Base-by-base conservation (phyloP, 208 protist species). In the Naegleria fowleri region DNA sequence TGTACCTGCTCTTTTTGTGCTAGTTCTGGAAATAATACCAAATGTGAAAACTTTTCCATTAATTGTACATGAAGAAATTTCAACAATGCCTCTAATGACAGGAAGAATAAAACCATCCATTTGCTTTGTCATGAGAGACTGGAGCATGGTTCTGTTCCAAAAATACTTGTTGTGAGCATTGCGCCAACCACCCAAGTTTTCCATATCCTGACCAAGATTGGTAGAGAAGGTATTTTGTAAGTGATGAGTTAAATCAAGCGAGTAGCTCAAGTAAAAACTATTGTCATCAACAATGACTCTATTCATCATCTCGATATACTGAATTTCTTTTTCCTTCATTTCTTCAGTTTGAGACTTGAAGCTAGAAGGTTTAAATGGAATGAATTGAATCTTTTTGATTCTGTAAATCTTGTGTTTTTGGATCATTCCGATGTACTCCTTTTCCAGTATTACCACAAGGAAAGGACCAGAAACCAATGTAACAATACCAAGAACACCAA, bases 21-120 rank as follows among this genome's bases (percentile, higher is more conserved):
- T 76, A 25, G 48, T 59, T 33, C 90, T 75, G 29, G 90, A 85
- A 84, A 91, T 85, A 19, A 91, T 33, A 75, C 52, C 90, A 91
- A 91, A 91, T 9, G n/a, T 75, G 41, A 91, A 91, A 22, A 6
- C n/a, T 11, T 75, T 87, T 0, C 13, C 13, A 75, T 83, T 39
- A 22, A 87, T 75, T 7, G 9, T 38, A 11, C 11, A 39, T 40
- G 11, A 16, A 25, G 5, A 25, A 59, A 89, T 40, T 67, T 89
- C 55, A 0, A 91, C 48, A 83, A 83, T 43, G 39, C 89, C 89
- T 41, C 89, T 9, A 19, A 91, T 83, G 5, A 83, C 59, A 29
- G 83, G 89, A 25, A 91, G 9, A 16, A 89, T 40, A 89, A 67
- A 89, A 52, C 40, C 25, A 55, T 43, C 25, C 22, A 52, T n/a